phyloP scores from a whole-genome alignment of 306 rosid species.

The Cucurbita pepo region DNA sequence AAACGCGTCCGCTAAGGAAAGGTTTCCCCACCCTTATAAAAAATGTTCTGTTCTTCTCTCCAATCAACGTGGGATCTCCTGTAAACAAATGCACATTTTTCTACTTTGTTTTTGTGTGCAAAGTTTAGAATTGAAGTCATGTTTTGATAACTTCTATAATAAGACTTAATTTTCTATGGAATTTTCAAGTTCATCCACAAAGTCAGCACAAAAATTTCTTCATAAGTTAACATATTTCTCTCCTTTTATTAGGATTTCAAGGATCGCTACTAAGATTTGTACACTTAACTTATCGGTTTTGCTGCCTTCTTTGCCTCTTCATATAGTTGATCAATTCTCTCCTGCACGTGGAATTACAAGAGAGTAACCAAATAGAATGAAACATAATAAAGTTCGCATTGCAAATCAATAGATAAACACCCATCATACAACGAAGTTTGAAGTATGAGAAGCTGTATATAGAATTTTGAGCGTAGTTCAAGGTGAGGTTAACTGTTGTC shows the following conservation, averaged over 20 bases:
- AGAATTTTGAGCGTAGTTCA: neutral
- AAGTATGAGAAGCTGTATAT: neutral
- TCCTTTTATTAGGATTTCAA: neutral
- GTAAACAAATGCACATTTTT: neutral
- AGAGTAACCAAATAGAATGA: neutral
- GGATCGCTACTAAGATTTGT: neutral
- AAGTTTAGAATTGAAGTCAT: neutral
- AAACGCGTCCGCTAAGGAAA: too few species aligned
- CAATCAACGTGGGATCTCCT: too few species aligned
- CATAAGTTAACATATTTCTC: neutral
- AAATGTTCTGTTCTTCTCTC: too few species aligned
- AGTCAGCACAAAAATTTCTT: neutral
- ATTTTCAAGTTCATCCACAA: neutral
- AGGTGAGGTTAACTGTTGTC: neutral
- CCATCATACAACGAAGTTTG: neutral
- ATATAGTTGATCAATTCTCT: slow-evolving; percentile 43
- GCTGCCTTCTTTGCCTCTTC: slow-evolving; percentile 41
- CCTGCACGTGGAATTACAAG: slow-evolving; percentile 28
- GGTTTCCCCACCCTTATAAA: too few species aligned
- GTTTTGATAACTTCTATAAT: neutral
- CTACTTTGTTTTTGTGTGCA: neutral
- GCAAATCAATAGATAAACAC: neutral
- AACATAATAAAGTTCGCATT: neutral
- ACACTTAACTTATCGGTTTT: neutral
- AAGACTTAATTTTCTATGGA: neutral